phyloP scores from a whole-genome alignment of 1,139 yeast species.

The Yamadazyma diospyri region DNA sequence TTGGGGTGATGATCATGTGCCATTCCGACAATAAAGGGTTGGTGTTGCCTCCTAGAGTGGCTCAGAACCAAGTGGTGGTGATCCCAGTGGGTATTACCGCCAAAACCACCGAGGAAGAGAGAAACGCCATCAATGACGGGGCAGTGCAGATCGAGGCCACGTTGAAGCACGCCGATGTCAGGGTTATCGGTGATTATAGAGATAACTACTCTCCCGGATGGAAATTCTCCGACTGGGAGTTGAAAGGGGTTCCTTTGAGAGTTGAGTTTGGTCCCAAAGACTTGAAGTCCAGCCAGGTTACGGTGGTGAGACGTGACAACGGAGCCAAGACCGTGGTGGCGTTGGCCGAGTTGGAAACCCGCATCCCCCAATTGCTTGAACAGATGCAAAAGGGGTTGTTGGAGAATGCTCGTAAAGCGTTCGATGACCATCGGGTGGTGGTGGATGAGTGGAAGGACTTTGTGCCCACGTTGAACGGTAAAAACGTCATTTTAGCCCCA shows the following conservation, averaged over 20 bases:
- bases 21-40: constrained; percentile 98
- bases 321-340: constrained; percentile 69
- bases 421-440: constrained; percentile 75
- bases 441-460: constrained; percentile 90
- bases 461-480: constrained; percentile 86
- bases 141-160: constrained; percentile 63
- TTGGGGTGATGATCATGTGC: constrained; percentile 99
- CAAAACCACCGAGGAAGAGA: constrained; percentile 76
- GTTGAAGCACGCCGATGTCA: constrained; percentile 54
- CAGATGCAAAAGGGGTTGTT: constrained; percentile 75
- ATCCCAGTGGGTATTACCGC: constrained; percentile 94
- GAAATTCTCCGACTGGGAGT: constrained; percentile 97
- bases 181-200: constrained; percentile 84
- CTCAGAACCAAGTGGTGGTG: constrained; percentile 86
- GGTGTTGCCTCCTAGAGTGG: constrained; percentile 96
- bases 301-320: constrained; percentile 91
- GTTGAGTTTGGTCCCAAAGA: constrained; percentile 97
- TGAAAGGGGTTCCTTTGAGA: constrained; percentile 93
- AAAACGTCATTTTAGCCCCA: constrained; percentile 88
- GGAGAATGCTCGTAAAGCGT: constrained; percentile 73
- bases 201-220: constrained; percentile 97
- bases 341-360: constrained; percentile 60
- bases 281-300: constrained; percentile 70
- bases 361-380: constrained; percentile 74
- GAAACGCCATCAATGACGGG: constrained; percentile 63